Conservation (phyloP, 192 early-diverging fungal species). For the Dimargaris xerosporica region DNA sequence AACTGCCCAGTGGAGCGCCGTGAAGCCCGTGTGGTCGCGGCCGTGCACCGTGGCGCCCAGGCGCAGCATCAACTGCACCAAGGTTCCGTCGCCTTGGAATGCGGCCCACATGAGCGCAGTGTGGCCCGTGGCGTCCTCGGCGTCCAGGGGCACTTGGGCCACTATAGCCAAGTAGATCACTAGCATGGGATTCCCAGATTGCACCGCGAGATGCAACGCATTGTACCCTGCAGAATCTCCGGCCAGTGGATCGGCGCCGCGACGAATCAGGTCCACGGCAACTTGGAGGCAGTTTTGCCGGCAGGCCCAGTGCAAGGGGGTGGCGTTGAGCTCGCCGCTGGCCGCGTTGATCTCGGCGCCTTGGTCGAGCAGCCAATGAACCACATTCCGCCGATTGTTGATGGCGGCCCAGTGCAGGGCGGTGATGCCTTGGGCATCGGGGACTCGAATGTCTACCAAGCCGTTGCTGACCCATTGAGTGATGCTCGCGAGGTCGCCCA, state of each 20-base stretch:
- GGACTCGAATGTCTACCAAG: slow-evolving; percentile 27
- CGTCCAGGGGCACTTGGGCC: slow-evolving; percentile 56
- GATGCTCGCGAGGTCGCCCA: slow-evolving; percentile 41
- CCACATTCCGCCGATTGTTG: slow-evolving; percentile 50
- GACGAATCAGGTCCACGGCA: slow-evolving; percentile 52
- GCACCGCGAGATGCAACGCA: slow-evolving; percentile 73
- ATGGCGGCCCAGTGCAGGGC: slow-evolving; percentile 80
- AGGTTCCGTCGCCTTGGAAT: slow-evolving; percentile 65
- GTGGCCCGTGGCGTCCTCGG: slow-evolving; percentile 53
- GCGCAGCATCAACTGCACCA: slow-evolving; percentile 51
- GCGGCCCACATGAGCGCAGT: slow-evolving; percentile 94
- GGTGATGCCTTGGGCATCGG: slow-evolving; percentile 53
- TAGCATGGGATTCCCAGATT: slow-evolving; percentile 64
- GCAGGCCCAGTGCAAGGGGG: slow-evolving; percentile 86
- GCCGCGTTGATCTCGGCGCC: slow-evolving; percentile 58
- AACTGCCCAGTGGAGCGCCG: slow-evolving; percentile 85
- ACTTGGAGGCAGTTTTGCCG: slow-evolving; percentile 59
- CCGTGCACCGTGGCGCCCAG: slow-evolving; percentile 52
- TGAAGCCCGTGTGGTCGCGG: slow-evolving; percentile 55
- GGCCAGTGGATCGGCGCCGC: slow-evolving; percentile 57
- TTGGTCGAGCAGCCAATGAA: slow-evolving; percentile 60
- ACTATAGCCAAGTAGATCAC: slow-evolving; percentile 55
- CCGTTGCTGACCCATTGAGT: slow-evolving; percentile 38
- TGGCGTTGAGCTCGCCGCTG: slow-evolving; percentile 64
- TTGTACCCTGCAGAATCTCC: slow-evolving; percentile 82